A percentile compares a stretch with the other conserved stretches of the same genome.
phyloP scores from a whole-genome alignment of 805 yeast species.

The Kuraishia borneana region DNA sequence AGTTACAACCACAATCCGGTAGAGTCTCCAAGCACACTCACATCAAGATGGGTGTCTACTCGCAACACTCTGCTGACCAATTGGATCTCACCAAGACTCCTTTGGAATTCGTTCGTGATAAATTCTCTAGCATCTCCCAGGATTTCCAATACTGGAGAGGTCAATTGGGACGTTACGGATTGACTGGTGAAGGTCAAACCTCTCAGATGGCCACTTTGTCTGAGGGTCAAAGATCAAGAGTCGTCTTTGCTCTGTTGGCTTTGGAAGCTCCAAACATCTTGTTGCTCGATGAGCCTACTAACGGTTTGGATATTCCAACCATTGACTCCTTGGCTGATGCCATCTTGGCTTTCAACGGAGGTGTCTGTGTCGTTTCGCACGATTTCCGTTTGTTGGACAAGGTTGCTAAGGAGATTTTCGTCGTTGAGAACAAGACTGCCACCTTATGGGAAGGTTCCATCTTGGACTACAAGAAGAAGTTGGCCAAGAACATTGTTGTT shows the following conservation, averaged over 20 bases:
- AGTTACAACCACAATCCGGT: constrained; percentile 79
- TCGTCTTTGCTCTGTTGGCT: constrained; percentile 92
- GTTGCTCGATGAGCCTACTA: constrained; percentile 97
- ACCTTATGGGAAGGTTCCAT: constrained; percentile 94
- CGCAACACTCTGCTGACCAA: constrained; percentile 98
- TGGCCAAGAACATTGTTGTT: constrained; percentile 84
- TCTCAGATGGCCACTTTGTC: constrained; percentile 97
- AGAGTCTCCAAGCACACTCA: constrained; percentile 97
- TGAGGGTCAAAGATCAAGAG: constrained; percentile 99
- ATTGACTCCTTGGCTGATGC: constrained; percentile 97
- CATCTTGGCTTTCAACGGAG: constrained; percentile 89
- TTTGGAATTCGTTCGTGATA: constrained; percentile 93
- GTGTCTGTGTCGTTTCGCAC: constrained; percentile 97
- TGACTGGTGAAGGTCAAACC: constrained; percentile 98
- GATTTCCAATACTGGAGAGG: constrained; percentile 99
- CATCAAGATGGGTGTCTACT: constrained; percentile 95
- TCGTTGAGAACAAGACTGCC: constrained; percentile 91
- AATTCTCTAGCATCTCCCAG: constrained; percentile 81
- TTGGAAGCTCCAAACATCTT: constrained; percentile 91
- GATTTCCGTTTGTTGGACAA: constrained; percentile 96
- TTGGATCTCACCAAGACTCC: constrained; percentile 93
- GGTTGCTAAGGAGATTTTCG: constrained; percentile 94
- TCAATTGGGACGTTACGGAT: constrained; percentile 95
- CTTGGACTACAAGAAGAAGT: constrained; percentile 83
- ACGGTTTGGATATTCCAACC: constrained; percentile 97